phyloP scores from a whole-genome alignment of 78 protist species.

The Goniomonas avonlea region DNA sequence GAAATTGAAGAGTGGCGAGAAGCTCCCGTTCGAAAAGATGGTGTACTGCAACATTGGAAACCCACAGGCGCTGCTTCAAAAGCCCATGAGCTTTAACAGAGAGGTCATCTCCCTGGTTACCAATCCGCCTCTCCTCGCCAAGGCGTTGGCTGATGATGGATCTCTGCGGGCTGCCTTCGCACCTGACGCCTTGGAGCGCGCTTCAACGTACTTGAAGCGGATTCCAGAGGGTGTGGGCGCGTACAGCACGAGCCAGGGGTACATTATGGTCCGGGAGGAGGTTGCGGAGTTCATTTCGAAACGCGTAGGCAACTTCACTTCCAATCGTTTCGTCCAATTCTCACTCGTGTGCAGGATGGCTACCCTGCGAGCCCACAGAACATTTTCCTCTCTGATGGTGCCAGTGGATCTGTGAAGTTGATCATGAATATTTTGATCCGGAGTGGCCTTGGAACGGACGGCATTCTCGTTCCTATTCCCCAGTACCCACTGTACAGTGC shows the following conservation, averaged over 20 bases:
- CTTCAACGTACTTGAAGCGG: not conserved
- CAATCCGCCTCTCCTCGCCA: too few species aligned
- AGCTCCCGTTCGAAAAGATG: conserved; percentile 63
- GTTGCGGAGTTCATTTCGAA: conserved; percentile 77
- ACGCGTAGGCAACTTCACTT: conserved; percentile 8
- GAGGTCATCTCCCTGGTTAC: conserved; percentile 67
- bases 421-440: not conserved
- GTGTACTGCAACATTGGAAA: conserved; percentile 98
- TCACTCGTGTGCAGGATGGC: not conserved
- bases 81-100: conserved; percentile 88
- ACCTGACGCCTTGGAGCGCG: too few species aligned
- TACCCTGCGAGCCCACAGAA: not conserved
- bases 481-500: conserved; percentile 99
- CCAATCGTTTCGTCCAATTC: too few species aligned
- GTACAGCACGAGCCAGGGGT: conserved; percentile 85
- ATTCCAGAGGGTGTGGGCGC: conserved; percentile 68
- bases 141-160: too few species aligned
- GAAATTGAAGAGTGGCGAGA: not conserved
- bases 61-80: conserved; percentile 90
- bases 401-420: conserved; percentile 36
- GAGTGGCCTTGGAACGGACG: not conserved
- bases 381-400: conserved; percentile 97
- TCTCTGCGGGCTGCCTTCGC: too few species aligned
- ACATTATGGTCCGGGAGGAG: conserved; percentile 49
- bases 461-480: conserved; percentile 87